phyloP scores from a whole-genome alignment of 257 asterid species.

The Nicotiana noctiflora region DNA sequence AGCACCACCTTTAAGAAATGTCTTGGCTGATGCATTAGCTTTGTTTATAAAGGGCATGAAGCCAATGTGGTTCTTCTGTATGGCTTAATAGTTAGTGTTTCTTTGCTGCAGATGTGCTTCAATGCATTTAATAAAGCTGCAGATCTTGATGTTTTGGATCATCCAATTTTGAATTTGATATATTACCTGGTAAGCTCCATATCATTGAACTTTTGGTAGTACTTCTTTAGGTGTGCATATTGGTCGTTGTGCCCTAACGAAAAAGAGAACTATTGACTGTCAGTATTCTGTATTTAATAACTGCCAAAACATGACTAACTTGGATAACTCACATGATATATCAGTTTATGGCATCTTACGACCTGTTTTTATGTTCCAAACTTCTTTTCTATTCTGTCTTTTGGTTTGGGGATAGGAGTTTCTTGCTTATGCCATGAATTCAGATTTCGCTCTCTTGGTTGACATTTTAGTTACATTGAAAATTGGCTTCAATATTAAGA shows the following conservation, averaged over 20 bases:
- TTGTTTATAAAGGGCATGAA: not conserved
- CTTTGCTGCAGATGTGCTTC: constrained; percentile 63
- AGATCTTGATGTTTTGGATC: constrained; percentile 84
- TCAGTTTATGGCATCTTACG: not conserved
- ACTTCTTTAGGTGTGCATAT: not conserved
- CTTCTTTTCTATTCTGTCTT: not conserved
- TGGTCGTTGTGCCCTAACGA: not conserved
- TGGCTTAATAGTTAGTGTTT: not conserved
- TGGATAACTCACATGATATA: not conserved
- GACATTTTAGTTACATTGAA: not conserved
- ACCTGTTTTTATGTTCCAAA: not conserved
- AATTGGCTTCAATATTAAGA: not conserved
- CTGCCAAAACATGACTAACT: not conserved
- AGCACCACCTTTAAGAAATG: too few species aligned
- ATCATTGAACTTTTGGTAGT: not conserved
- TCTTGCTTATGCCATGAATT: not conserved
- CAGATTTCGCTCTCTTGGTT: not conserved
- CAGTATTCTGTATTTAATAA: not conserved
- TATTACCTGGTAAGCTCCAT: constrained; percentile 68
- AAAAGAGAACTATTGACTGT: not conserved
- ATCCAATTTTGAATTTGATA: constrained; percentile 70
- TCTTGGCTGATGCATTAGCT: not conserved
- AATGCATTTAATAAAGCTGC: constrained; percentile 84
- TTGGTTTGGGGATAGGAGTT: not conserved
- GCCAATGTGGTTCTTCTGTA: not conserved